Base-by-base conservation (phyloP, 208 protist species). In the Hexamita inflata region DNA sequence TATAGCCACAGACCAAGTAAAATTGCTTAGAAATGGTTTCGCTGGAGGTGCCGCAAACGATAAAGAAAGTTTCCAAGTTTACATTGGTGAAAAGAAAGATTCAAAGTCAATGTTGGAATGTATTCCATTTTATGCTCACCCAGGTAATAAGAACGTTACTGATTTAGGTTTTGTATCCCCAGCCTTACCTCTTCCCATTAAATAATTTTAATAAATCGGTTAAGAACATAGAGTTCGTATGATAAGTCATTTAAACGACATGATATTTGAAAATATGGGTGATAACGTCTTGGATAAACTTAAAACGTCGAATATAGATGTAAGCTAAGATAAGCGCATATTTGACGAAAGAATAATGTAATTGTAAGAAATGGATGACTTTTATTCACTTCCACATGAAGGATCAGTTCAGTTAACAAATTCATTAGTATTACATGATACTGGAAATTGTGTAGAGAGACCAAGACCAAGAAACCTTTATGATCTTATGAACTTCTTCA, bases 91-190 rank as follows among this genome's bases (percentile, higher is more conserved):
- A 45, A 35, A 62, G 7, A 35, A 62, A 38, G 64, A 24, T 15
- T 4, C 9, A 70, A 15, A 40, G 35, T 4, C 35, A 29, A 70
- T 24, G 35, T 45, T 19, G 38, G 28, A 70, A 45, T 4, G 9
- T 45, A 49, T 70, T 45, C 64, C 64, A 70, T 70, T 70, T 38
- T 70, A 70, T 70, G 64, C 64, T 4, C 30, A 29, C 15, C 64
- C 64, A 32, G 2, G 15, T 45, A 45, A 15, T 45, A 40, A 40
- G 26, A 40, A 49, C 15, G 9, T 45, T 2, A 42, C 9, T 2
- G 64, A 70, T 40, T 38, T 70, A 45, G 64, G 64, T 57, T 4
- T 40, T 45, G 38, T 70, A n/a, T 45, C 32, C 38, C 64, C 64
- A n/a, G 64, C 19, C 15, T 45, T n/a, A 42, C 64, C 64, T 32